Evolutionary conservation across 2,329 filamentous ascomycete species (phyloP), one percentile per base, ranked within the genome.

Genomic region (Fusarium pseudonygamai): DNA sequence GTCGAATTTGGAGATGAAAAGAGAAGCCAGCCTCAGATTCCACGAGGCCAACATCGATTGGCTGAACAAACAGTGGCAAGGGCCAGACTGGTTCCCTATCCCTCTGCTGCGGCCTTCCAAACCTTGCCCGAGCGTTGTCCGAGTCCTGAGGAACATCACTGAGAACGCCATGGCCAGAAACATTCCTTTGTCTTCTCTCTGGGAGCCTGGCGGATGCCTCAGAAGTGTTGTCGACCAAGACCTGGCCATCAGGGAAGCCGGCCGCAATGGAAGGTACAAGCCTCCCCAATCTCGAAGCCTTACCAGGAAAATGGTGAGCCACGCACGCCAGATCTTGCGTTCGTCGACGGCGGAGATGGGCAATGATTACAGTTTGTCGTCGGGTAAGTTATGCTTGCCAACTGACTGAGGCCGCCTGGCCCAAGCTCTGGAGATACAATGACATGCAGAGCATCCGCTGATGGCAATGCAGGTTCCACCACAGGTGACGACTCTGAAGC

Each of bases 181-280:
- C 3, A 39, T 30, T 15, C 14, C 14, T 3, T 18, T 55, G 3
- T 0, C 24, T 7, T 56, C 52, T 24, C 52, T 56, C 20, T 56
- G 52, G 52, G 37, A 56, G 22, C 3, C 36, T 20, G 15, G 9
- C 2, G 37, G 52, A 24, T 30, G 12, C 5, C 8, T 55, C 14
- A 55, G 52, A 2, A 20, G 6, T 14, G 52, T 39, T 20, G 32
- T 40, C 24, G 34, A 53, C 13, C n/a, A 53, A 7, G 32, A 53
- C 32, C 24, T 53, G 11, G 34, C 32, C 18, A 16, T 3, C 4
- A 53, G 34, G 46, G 5, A 32, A 16, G 7, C 18, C 0, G 8
- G 12, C 0, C 8, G 12, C 12, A 46, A 28, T 12, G 12, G 0
- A 6, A 3, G 20, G 12, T 4, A 1, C 26, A 10, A 10, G 8